A percentile compares a stretch with the other conserved stretches of the same genome.
phyloP scores from a whole-genome alignment of 768 basidiomycete species.

The Rhizopogon sp. region DNA sequence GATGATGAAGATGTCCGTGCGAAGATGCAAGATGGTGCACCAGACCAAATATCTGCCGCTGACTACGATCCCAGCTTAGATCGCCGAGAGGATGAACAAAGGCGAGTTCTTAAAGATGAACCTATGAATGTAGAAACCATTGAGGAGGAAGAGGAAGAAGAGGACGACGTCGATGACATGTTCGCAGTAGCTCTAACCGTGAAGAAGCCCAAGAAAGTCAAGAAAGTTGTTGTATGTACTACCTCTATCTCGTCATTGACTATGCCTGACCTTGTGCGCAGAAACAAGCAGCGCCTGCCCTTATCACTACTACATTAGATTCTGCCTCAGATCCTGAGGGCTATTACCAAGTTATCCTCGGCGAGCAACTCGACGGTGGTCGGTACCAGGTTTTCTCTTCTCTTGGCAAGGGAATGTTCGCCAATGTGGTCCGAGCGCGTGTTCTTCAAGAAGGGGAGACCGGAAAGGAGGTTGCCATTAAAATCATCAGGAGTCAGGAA shows the following conservation, averaged over 20 bases:
- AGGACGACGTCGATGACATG: conserved; percentile 94
- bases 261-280: conserved; percentile 17
- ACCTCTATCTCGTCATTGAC: not conserved
- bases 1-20: conserved; percentile 45
- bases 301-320: conserved; percentile 79
- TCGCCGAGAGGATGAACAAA: conserved; percentile 77
- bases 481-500: conserved; percentile 93
- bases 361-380: conserved; percentile 88
- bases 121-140: conserved; percentile 35
- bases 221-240: conserved; percentile 48
- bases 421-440: conserved; percentile 89
- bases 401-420: conserved; percentile 99
- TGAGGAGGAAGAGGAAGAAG: conserved; percentile 53
- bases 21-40: conserved; percentile 39
- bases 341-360: conserved; percentile 91
- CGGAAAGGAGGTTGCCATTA: conserved; percentile 89
- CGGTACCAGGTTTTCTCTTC: conserved; percentile 93
- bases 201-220: conserved; percentile 55
- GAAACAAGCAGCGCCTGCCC: conserved; percentile 51
- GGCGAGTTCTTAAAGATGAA: conserved; percentile 45
- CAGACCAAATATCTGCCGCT: conserved; percentile 81
- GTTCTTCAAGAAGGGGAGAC: conserved; percentile 60
- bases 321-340: conserved; percentile 93
- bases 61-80: conserved; percentile 89
- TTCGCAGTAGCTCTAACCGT: conserved; percentile 59